These are phyloP conservation scores for Sextonia rubra DNA, from an alignment of 164 flowering plant species.

Conservation along the genomic window DNA sequence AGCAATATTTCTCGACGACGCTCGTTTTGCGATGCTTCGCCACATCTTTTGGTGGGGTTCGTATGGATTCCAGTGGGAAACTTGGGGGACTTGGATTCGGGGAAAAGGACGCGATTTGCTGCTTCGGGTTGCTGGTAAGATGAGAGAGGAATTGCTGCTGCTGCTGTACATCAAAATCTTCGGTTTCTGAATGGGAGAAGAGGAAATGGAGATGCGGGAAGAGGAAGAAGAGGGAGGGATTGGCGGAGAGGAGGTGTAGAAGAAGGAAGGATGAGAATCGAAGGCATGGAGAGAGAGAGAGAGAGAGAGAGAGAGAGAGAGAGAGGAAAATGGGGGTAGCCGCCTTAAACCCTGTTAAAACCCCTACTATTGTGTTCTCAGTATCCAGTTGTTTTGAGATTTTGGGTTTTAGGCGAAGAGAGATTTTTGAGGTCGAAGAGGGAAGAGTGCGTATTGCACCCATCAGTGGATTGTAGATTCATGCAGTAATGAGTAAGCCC, in stretches of 20 bases:
- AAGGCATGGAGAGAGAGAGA: not conserved
- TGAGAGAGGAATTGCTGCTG: not conserved
- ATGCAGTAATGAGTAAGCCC: too few species aligned
- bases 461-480: not conserved
- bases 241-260: not conserved
- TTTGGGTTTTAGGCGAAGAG: not conserved
- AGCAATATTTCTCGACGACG: conserved; percentile 22
- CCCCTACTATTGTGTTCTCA: not conserved
- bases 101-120: not conserved
- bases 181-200: not conserved
- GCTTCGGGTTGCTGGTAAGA: conserved; percentile 6
- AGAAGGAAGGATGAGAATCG: not conserved
- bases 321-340: not conserved
- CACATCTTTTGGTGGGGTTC: conserved; percentile 29
- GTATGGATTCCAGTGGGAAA: not conserved
- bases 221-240: not conserved
- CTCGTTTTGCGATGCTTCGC: conserved; percentile 34
- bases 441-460: not conserved
- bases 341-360: conserved; percentile 11
- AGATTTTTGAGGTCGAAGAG: not conserved
- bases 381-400: not conserved
- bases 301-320: not conserved
- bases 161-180: conserved; percentile 11
- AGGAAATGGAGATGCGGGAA: not conserved
- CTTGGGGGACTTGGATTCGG: not conserved